These are phyloP conservation scores for Didymella keratinophila DNA, from an alignment of 2,329 filamentous ascomycete species.

Conservation along the genomic window DNA sequence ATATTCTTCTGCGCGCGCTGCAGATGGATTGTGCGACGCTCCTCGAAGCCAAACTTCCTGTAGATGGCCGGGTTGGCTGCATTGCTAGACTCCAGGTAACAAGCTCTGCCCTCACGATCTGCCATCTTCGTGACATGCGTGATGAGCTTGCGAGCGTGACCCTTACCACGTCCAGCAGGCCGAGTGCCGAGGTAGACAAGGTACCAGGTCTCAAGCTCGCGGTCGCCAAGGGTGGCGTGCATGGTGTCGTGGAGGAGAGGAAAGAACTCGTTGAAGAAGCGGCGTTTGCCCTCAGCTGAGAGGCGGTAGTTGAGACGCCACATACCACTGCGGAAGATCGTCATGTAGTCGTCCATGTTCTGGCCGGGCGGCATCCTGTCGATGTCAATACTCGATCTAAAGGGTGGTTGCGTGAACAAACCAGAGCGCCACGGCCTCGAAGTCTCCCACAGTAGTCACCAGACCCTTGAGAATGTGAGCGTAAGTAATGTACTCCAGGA, in stretches of 20 bases:
- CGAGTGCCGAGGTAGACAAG: conserved; percentile 84
- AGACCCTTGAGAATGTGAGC: conserved; percentile 77
- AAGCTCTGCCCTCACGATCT: conserved; percentile 70
- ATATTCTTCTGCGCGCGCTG: conserved; percentile 66
- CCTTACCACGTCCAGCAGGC: conserved; percentile 72
- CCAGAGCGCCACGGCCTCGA: conserved; percentile 82
- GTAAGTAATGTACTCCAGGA: conserved; percentile 79
- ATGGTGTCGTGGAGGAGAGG: conserved; percentile 79
- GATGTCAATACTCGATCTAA: conserved; percentile 12
- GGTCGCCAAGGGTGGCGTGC: conserved; percentile 70
- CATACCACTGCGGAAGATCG: conserved; percentile 75
- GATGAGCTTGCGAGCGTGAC: conserved; percentile 76
- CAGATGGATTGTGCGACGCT: conserved; percentile 69
- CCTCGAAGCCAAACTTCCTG: conserved; percentile 75
- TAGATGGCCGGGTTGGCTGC: conserved; percentile 75
- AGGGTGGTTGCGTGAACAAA: conserved; percentile 55
- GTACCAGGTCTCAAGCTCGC: conserved; percentile 76
- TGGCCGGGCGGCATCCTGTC: conserved; percentile 76
- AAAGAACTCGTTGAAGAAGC: conserved; percentile 80
- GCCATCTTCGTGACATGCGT: conserved; percentile 71
- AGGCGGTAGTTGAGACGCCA: conserved; percentile 81
- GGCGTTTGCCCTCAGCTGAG: conserved; percentile 72
- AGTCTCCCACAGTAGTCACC: conserved; percentile 78
- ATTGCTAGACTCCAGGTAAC: conserved; percentile 82
- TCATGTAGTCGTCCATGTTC: conserved; percentile 76